A percentile compares a stretch with the other conserved stretches of the same genome.
phyloP scores from a whole-genome alignment of 176 grass and related monocot genomes.

The Neostapfia colusana region DNA sequence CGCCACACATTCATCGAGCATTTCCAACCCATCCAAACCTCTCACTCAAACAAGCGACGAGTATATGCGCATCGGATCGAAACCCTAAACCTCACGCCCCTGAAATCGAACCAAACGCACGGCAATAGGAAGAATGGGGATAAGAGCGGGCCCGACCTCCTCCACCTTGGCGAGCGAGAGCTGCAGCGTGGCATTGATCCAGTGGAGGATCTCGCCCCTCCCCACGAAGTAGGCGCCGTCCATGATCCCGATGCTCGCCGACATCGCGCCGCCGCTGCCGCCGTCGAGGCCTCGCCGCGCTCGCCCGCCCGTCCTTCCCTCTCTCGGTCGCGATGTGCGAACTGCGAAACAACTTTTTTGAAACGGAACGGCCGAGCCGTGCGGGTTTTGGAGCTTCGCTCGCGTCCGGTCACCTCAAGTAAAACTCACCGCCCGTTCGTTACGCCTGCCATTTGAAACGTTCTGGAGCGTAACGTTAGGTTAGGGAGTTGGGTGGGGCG shows the following conservation, averaged over 20 bases:
- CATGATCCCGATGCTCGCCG: constrained; percentile 82
- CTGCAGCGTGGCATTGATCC: constrained; percentile 91
- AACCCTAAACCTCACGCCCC: neutral
- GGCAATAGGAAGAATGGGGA: neutral
- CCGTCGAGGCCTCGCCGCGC: constrained; percentile 15
- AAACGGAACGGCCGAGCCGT: constrained; percentile 1
- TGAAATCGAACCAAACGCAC: neutral
- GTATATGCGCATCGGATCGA: neutral
- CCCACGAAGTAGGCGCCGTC: constrained; percentile 94
- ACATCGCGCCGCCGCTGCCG: constrained; percentile 51
- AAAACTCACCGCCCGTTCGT: neutral
- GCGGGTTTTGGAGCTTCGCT: neutral
- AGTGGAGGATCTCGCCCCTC: constrained; percentile 82
- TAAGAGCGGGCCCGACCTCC: constrained; percentile 47
- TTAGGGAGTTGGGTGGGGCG: neutral
- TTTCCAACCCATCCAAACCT: neutral
- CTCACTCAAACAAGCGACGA: neutral
- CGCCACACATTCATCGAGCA: neutral
- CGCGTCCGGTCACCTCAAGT: constrained; percentile 21
- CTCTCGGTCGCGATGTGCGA: constrained; percentile 22
- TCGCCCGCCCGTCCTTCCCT: neutral
- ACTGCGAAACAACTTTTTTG: constrained; percentile 43
- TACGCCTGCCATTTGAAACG: neutral
- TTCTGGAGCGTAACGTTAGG: constrained; percentile 5
- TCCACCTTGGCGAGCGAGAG: constrained; percentile 80